phyloP scores from a whole-genome alignment of 306 rosid genomes.

The Quercus wislizeni region DNA sequence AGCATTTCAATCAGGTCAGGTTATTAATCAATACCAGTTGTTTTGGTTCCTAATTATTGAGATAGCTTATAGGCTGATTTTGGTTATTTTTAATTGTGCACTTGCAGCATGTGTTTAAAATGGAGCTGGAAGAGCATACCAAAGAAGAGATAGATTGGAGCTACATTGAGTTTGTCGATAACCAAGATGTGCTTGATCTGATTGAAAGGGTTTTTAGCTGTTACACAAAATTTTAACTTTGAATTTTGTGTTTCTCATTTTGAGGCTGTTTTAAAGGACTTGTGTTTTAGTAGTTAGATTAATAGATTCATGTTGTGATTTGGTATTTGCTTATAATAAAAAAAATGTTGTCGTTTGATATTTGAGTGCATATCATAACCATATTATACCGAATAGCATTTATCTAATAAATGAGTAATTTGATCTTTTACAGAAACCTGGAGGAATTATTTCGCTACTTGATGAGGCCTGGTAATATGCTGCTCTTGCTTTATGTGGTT shows the following conservation, averaged over 20 bases:
- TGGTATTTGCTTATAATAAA: no score
- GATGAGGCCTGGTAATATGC: slow-evolving; percentile 95
- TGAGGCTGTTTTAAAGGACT: no score
- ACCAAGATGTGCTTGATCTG: slow-evolving; percentile 95
- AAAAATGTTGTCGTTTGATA: no score
- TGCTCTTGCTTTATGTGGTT: slow-evolving; percentile 4
- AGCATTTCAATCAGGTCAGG: slow-evolving; percentile 96
- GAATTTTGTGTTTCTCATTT: no score
- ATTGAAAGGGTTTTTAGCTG: slow-evolving; percentile 76
- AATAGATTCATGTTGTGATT: no score
- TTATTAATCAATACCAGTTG: no score
- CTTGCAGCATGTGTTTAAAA: slow-evolving; percentile 94
- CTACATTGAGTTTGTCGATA: slow-evolving; percentile 96
- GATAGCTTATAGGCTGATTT: slow-evolving; percentile 12
- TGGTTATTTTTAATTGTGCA: slow-evolving; percentile 13
- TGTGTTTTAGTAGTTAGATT: no score
- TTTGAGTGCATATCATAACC: no score
- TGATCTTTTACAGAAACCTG: slow-evolving; percentile 79
- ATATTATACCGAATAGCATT: not conserved
- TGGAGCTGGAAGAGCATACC: slow-evolving; percentile 99
- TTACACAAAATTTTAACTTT: not conserved
- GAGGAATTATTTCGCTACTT: slow-evolving; percentile 88
- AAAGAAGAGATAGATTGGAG: slow-evolving; percentile 95
- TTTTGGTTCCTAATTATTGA: slow-evolving; percentile 9
- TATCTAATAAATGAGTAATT: slow-evolving; percentile 21